phyloP scores from a whole-genome alignment of 176 grass and related monocot species.

The Olyra latifolia region DNA sequence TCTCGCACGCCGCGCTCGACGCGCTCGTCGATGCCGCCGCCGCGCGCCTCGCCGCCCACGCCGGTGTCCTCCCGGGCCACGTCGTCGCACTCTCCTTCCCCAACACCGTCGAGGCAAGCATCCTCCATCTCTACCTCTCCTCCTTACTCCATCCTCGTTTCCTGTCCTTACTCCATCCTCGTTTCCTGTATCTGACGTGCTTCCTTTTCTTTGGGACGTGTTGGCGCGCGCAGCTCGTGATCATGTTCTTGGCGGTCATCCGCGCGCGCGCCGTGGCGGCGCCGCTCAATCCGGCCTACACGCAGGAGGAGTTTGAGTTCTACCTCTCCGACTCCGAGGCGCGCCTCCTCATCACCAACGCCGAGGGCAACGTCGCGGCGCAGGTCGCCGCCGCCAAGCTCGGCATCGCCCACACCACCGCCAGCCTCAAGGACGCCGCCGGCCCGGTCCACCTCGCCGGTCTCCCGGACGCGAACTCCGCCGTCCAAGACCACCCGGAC shows the following conservation, averaged over 20 bases:
- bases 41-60: slow-evolving; percentile 29
- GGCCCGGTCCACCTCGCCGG: slow-evolving; percentile 35
- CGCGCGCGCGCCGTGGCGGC: slow-evolving; percentile 66
- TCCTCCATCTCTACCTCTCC: too few species aligned
- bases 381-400: slow-evolving; percentile 57
- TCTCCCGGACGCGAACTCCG: neutral
- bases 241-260: slow-evolving; percentile 77
- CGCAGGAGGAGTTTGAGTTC: slow-evolving; percentile 86
- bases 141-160: too few species aligned
- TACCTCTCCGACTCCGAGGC: slow-evolving; percentile 81
- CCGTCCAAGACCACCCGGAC: neutral
- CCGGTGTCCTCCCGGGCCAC: slow-evolving; percentile 46
- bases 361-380: slow-evolving; percentile 62
- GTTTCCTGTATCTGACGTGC: neutral
- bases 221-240: slow-evolving; percentile 64
- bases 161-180: too few species aligned
- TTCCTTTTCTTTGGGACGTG: too few species aligned
- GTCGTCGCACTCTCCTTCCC: slow-evolving; percentile 78
- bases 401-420: slow-evolving; percentile 39
- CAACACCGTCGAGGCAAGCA: slow-evolving; percentile 71
- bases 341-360: slow-evolving; percentile 57
- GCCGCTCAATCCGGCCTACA: slow-evolving; percentile 82
- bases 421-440: slow-evolving; percentile 32
- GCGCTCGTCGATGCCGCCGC: slow-evolving; percentile 65
- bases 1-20: slow-evolving; percentile 63